A percentile compares a stretch with the other conserved stretches of the same genome.
Conservation (phyloP, 805 yeast genomes). For the Saturnispora bothae region DNA sequence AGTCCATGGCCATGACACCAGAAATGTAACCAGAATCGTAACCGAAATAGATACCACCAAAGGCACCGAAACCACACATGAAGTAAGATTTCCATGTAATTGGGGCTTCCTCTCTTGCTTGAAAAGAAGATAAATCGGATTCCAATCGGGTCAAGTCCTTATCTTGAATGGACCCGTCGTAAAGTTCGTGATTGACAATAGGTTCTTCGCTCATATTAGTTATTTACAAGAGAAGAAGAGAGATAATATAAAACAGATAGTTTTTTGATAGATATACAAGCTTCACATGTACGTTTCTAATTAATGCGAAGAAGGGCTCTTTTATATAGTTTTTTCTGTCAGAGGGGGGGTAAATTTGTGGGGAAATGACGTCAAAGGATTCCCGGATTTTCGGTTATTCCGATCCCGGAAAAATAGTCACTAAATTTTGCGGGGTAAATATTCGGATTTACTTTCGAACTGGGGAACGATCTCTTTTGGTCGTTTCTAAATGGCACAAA, state of each 20-base stretch:
- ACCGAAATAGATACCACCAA: conserved; percentile 57
- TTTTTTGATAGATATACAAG: too few species aligned
- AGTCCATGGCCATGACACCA: conserved; percentile 54
- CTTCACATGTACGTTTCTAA: too few species aligned
- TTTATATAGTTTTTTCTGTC: background rate
- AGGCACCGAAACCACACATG: conserved; percentile 50
- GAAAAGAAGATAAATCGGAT: background rate
- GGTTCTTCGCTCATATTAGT: background rate
- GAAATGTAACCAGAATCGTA: conserved; percentile 60
- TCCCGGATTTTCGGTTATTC: background rate
- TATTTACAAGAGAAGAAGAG: too few species aligned
- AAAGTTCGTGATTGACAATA: too few species aligned
- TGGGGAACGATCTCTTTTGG: conserved; percentile 26
- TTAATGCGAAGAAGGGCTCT: too few species aligned
- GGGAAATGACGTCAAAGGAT: background rate
- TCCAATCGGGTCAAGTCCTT: conserved; percentile 1
- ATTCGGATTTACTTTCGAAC: conserved; percentile 7
- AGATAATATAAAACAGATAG: too few species aligned
- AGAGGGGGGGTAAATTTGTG: background rate
- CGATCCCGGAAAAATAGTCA: background rate
- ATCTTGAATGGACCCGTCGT: conserved; percentile 1
- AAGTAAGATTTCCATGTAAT: conserved; percentile 25
- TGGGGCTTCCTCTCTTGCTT: conserved; percentile 26
- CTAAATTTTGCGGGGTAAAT: conserved; percentile 7
- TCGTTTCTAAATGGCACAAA: conserved; percentile 57